phyloP scores from a whole-genome alignment of 108 stramenopile genomes.

The Epithemia pelagica region DNA sequence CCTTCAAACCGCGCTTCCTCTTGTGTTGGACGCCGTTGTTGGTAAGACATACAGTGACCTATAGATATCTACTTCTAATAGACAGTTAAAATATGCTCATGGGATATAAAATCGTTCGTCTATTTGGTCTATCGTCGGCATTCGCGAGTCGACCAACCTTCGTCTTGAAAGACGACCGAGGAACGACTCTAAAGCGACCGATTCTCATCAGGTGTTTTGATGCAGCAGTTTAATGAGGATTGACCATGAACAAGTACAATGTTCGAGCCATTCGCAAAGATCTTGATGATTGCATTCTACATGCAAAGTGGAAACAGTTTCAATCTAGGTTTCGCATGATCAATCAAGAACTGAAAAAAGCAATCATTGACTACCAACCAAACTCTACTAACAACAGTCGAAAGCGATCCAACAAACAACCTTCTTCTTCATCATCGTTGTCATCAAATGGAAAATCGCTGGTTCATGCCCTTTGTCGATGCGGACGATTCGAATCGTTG shows the following conservation, averaged over 20 bases:
- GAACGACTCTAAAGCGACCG: no score
- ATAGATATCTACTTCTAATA: no score
- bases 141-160: no score
- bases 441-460: not conserved
- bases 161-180: no score
- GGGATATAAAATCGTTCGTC: no score
- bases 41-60: not conserved
- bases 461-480: not conserved
- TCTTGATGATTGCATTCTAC: constrained; percentile 2
- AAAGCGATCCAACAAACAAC: no score
- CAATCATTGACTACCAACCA: not conserved
- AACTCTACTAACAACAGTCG: no score
- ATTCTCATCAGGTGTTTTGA: no score
- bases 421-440: not conserved
- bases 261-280: constrained; percentile 6
- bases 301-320: not conserved
- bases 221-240: no score
- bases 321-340: not conserved
- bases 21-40: constrained; percentile 74
- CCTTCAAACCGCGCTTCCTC: constrained; percentile 83
- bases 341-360: not conserved
- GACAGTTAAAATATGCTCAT: no score
- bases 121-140: no score
- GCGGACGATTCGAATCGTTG: not conserved
- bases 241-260: constrained; percentile 10